These are phyloP conservation scores for Isabelozyma heimii DNA, from an alignment of 805 yeast genomes.

Conservation along the genomic window DNA sequence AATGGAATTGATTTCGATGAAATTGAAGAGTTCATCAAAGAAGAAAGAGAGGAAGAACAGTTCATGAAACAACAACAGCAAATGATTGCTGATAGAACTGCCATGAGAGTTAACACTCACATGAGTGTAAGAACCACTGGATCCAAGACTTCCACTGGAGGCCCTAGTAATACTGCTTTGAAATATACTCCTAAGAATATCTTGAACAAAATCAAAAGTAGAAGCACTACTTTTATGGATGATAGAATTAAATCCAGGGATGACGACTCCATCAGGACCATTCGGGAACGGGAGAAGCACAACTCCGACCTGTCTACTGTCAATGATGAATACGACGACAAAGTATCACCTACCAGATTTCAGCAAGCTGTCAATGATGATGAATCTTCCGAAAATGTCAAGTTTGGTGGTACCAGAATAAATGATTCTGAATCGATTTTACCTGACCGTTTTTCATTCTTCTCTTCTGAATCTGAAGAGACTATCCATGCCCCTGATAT, in stretches of 20 bases:
- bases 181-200: constrained; percentile 55
- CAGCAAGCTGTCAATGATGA: constrained; percentile 6
- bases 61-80: constrained; percentile 22
- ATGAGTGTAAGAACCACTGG: constrained; percentile 15
- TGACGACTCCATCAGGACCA: constrained; percentile 1
- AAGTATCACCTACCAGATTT: constrained; percentile 1
- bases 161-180: constrained; percentile 14
- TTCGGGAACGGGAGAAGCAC: constrained; percentile 4
- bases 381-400: constrained; percentile 31
- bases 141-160: constrained; percentile 25
- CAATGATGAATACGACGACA: constrained; percentile 18
- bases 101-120: constrained; percentile 10
- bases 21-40: constrained; percentile 74
- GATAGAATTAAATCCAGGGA: not conserved
- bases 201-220: constrained; percentile 11
- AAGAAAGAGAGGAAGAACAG: constrained; percentile 49
- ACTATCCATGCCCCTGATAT: constrained; percentile 89
- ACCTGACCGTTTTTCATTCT: constrained; percentile 83
- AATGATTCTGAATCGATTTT: constrained; percentile 21
- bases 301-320: constrained; percentile 20
- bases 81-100: constrained; percentile 19
- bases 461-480: constrained; percentile 77
- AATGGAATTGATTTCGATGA: constrained; percentile 91
- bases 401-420: constrained; percentile 38
- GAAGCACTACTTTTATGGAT: not conserved